These are phyloP conservation scores for Naganishia vaughanmartiniae DNA, from an alignment of 768 basidiomycete species.

Conservation along the genomic window DNA sequence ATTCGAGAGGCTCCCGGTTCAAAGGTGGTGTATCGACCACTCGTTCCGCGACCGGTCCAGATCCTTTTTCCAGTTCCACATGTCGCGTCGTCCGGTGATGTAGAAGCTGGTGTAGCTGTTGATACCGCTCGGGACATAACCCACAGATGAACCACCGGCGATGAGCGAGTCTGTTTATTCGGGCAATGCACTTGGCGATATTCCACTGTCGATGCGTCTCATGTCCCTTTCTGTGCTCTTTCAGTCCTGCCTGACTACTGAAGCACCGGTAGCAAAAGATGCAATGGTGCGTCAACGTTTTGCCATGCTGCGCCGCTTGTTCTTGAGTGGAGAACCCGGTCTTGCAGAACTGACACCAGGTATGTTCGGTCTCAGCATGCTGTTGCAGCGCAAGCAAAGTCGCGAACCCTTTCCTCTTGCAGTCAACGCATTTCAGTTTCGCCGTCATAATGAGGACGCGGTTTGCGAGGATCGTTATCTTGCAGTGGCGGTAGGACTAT, in stretches of 20 bases:
- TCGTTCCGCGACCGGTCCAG: too few relatives aligned
- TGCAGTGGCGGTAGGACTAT: neutral
- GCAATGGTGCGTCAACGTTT: neutral
- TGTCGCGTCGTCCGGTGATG: neutral
- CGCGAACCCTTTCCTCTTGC: slow-evolving; percentile 17
- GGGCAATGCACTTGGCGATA: too few relatives aligned
- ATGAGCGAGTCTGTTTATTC: too few relatives aligned
- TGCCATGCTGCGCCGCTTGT: neutral
- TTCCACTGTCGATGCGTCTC: neutral
- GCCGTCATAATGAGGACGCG: slow-evolving; percentile 5
- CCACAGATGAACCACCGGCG: neutral
- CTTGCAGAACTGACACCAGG: slow-evolving; percentile 2
- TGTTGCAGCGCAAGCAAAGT: neutral
- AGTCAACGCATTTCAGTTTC: slow-evolving; percentile 9
- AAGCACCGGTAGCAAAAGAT: slow-evolving; percentile 15
- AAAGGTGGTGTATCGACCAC: neutral
- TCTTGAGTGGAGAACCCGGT: neutral
- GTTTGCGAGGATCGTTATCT: neutral
- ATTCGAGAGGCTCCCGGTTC: neutral
- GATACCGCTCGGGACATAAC: neutral
- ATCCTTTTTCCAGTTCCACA: too few relatives aligned
- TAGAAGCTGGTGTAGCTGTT: neutral
- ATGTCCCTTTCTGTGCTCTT: neutral
- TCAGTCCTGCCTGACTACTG: neutral
- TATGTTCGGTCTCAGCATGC: neutral